Evolutionary conservation across 2,329 filamentous ascomycete species (phyloP).

Genomic region (Chaetomiaceae sp.): DNA sequence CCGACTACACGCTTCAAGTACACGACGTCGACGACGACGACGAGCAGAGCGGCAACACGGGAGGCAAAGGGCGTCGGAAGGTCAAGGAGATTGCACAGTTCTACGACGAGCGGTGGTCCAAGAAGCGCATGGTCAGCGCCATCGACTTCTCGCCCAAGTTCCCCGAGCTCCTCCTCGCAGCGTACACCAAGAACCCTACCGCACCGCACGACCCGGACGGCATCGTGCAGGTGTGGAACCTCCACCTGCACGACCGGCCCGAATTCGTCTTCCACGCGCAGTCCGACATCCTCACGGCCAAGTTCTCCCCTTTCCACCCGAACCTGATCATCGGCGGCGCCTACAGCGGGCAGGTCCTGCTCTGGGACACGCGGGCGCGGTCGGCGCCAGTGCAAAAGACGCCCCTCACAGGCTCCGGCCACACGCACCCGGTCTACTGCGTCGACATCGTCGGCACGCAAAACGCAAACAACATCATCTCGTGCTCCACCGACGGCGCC

Average conservation of each 20-base stretch:
- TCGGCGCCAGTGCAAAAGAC: conserved; percentile 92
- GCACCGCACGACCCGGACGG: conserved; percentile 92
- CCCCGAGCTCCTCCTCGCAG: conserved; percentile 84
- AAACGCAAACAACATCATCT: conserved; percentile 98
- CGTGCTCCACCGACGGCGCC: conserved; percentile 91
- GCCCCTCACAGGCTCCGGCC: conserved; percentile 86
- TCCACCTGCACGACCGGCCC: conserved; percentile 86
- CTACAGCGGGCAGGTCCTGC: conserved; percentile 90
- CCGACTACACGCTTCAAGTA: conserved; percentile 84
- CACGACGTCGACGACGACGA: conserved; percentile 76
- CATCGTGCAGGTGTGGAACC: conserved; percentile 93
- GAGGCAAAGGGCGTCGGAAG: conserved; percentile 65
- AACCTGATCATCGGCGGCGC: conserved; percentile 94
- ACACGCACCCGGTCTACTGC: conserved; percentile 94
- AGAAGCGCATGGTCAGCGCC: conserved; percentile 94
- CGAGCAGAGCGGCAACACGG: conserved; percentile 65
- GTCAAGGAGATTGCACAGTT: conserved; percentile 89
- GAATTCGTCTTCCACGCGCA: conserved; percentile 97
- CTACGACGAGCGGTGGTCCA: conserved; percentile 92
- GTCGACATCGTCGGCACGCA: conserved; percentile 95
- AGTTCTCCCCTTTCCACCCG: conserved; percentile 97
- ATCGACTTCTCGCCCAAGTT: conserved; percentile 96
- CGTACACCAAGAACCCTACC: conserved; percentile 95
- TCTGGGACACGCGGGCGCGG: conserved; percentile 93
- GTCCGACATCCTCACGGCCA: conserved; percentile 89